Conservation (phyloP, 106 monocot genomes). For the Dactylorhiza incarnata region DNA sequence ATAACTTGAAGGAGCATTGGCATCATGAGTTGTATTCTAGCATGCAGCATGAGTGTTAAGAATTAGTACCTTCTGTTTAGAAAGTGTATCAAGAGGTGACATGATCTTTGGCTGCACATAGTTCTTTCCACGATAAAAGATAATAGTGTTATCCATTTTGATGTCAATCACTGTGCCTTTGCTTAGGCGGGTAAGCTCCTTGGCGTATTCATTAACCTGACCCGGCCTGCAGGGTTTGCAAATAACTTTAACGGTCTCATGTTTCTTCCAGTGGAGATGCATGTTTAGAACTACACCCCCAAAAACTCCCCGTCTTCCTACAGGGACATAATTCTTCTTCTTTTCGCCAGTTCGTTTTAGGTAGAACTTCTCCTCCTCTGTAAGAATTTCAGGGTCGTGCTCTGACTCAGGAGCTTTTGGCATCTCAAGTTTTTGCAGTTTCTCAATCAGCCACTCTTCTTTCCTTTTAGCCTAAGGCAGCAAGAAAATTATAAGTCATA, state of each 20-base stretch:
- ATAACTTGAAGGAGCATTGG: neutral
- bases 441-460: conserved; percentile 90
- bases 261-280: conserved; percentile 97
- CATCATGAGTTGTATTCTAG: neutral
- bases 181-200: conserved; percentile 69
- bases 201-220: conserved; percentile 71
- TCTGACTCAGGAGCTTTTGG: conserved; percentile 40
- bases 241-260: conserved; percentile 86
- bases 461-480: conserved; percentile 74
- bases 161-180: conserved; percentile 76
- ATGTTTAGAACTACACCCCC: conserved; percentile 92
- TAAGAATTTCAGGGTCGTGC: conserved; percentile 79
- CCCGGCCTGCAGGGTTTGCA: conserved; percentile 81
- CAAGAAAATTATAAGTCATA: neutral
- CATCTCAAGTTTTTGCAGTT: conserved; percentile 66
- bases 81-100: conserved; percentile 78
- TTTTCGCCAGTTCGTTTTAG: conserved; percentile 82
- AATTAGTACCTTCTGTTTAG: conserved; percentile 60
- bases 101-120: conserved; percentile 68
- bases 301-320: conserved; percentile 80
- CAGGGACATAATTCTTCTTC: conserved; percentile 77
- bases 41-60: neutral
- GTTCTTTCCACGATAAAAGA: conserved; percentile 88
- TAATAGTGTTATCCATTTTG: conserved; percentile 55
- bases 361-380: conserved; percentile 77